Conservation (phyloP, 805 yeast genomes). For the Saccharomyces cerevisiae region DNA sequence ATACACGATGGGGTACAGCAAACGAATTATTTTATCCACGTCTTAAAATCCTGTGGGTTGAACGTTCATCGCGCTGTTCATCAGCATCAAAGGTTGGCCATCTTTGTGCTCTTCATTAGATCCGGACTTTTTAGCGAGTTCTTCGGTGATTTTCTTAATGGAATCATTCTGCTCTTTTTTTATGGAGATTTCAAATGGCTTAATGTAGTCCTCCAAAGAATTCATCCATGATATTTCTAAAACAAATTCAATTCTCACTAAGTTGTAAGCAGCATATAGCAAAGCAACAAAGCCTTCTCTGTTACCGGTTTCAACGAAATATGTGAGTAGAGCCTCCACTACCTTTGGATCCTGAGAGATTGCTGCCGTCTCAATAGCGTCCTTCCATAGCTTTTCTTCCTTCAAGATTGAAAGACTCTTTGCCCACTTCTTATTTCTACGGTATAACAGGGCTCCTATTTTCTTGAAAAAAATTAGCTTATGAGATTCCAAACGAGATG, state of each 20-base stretch:
- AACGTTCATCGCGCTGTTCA: slow-evolving; percentile 68
- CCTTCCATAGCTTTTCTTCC: slow-evolving; percentile 89
- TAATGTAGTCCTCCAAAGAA: slow-evolving; percentile 71
- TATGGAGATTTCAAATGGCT: slow-evolving; percentile 84
- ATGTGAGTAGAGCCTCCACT: slow-evolving; percentile 79
- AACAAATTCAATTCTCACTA: slow-evolving; percentile 74
- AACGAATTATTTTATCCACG: not conserved
- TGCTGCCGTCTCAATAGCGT: slow-evolving; percentile 88
- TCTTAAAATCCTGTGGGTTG: slow-evolving; percentile 70
- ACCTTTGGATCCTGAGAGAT: slow-evolving; percentile 69
- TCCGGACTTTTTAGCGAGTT: slow-evolving; percentile 55
- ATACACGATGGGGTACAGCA: no score
- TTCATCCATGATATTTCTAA: slow-evolving; percentile 88
- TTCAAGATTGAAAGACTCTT: slow-evolving; percentile 84
- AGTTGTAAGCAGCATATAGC: slow-evolving; percentile 75
- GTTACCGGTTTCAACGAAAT: slow-evolving; percentile 94
- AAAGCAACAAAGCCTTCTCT: slow-evolving; percentile 91
- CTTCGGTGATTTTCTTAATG: slow-evolving; percentile 56
- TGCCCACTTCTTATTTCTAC: slow-evolving; percentile 88
- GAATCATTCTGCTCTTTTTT: slow-evolving; percentile 70
- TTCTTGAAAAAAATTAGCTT: slow-evolving; percentile 88
- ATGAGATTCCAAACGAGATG: slow-evolving; percentile 87
- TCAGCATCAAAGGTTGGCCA: slow-evolving; percentile 71
- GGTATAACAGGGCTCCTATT: slow-evolving; percentile 87
- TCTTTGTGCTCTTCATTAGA: slow-evolving; percentile 42